Conservation (phyloP, 2,329 filamentous ascomycete genomes). For the Epichloe uncinata region DNA sequence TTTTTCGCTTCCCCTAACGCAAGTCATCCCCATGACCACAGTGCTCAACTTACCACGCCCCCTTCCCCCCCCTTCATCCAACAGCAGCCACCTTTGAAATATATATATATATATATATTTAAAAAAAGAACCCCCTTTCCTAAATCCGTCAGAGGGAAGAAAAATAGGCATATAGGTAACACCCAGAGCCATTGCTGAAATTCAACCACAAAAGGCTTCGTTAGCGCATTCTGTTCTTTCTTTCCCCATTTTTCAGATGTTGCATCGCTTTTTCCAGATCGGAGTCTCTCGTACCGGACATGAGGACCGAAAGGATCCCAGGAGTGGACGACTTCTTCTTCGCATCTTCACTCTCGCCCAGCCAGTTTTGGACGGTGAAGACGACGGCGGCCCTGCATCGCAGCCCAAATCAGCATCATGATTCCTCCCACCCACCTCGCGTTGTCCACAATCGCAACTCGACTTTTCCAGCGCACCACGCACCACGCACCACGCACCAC, state of each 20-base stretch:
- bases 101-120: too few species aligned
- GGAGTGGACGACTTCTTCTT: conserved; percentile 56
- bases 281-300: conserved; percentile 47
- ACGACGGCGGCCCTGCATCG: conserved; percentile 52
- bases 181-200: conserved; percentile 44
- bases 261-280: too few species aligned
- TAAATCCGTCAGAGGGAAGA: conserved; percentile 23
- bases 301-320: conserved; percentile 56
- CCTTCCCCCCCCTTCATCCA: too few species aligned
- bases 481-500: conserved; percentile 14
- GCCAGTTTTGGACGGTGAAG: conserved; percentile 63
- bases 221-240: not conserved
- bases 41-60: too few species aligned
- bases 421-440: not conserved
- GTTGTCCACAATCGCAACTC: not conserved
- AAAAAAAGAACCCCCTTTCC: too few species aligned
- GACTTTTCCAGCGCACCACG: conserved; percentile 10
- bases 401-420: not conserved
- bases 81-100: too few species aligned
- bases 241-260: not conserved
- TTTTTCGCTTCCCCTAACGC: too few species aligned
- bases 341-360: conserved; percentile 57
- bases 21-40: too few species aligned
- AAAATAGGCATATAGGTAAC: conserved; percentile 39
- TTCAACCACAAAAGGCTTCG: not conserved